Evolutionary conservation across 345 rosid genomes (phyloP), one percentile per base, ranked within the genome.

Genomic region (Brassica napus): DNA sequence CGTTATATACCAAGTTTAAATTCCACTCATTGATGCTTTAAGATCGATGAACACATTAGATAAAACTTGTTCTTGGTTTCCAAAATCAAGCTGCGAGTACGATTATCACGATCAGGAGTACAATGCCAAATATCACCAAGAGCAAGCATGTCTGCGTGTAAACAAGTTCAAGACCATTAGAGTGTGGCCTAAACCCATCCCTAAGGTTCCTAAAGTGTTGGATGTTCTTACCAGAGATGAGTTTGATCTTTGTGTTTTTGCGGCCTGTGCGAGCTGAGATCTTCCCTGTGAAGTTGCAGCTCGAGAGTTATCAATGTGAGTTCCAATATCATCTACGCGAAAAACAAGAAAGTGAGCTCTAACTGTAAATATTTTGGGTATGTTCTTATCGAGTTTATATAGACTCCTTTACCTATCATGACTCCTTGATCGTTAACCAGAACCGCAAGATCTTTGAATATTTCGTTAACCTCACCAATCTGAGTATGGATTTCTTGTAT

Each of bases 401-500:
- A 68, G 34, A 8, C 14, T 42, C 24, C 66, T 49, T 74, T 72
- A 92, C 98, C 97, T 60, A 93, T 91, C 89, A 93, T 87, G 28
- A 91, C 68, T 87, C 98, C 99, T 82, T 95, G 99, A 75, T 95
- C 97, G 58, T 93, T 97, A 77, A 95, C 97, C 28, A 95, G 85
- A 55, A 93, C 97, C 5, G 97, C 97, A 14, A 93, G 97, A 87
- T 95, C 98, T 79, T 91, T 95, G 64, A 95, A 90, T 21, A 95
- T 91, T 76, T 93, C 99, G 32, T 95, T 95, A 77, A 93, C 99
- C 85, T 93, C 97, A 12, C 97, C 98, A 81, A 95, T 93, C 76
- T 95, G 98, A 75, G 76, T 86, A 83, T 93, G 97, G 69, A 95
- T 90, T 76, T 93, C 97, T 65, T 90, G 97, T 77, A 93, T 91